Conservation (phyloP, 139 green algal genomes). For the Haematococcus lacustris region DNA sequence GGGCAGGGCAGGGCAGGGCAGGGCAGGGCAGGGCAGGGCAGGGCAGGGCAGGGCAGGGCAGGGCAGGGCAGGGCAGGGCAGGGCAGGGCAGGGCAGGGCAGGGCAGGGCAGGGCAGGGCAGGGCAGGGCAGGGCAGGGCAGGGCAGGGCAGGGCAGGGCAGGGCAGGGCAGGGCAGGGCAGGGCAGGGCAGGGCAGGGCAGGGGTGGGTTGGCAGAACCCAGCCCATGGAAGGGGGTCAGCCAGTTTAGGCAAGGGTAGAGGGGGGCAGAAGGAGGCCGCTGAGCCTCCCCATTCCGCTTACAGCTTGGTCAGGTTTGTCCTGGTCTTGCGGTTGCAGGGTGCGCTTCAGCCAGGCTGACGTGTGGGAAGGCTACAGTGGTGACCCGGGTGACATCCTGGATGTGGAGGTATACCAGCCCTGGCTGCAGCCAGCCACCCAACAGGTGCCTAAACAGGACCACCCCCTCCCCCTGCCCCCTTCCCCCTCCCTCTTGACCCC, state of each 20-base stretch:
- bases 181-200: no score
- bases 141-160: no score
- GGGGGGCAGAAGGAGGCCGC: not conserved
- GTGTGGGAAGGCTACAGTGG: conserved; percentile 44
- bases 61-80: no score
- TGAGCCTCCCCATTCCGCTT: not conserved
- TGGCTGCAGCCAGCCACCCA: conserved; percentile 29
- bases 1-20: no score
- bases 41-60: no score
- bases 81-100: no score
- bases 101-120: no score
- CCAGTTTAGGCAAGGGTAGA: not conserved
- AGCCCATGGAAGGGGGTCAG: no score
- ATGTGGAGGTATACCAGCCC: conserved; percentile 41
- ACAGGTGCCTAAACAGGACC: not conserved
- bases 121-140: not conserved
- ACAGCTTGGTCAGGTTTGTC: not conserved
- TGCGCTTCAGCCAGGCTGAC: conserved; percentile 31
- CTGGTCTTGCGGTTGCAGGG: conserved; percentile 11
- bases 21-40: no score
- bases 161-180: no score
- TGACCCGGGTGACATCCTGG: conserved; percentile 20
- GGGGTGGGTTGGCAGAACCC: no score
- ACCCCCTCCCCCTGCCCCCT: not conserved
- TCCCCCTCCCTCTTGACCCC: not conserved